phyloP scores from a whole-genome alignment of 1,284 basidiomycete species.

The Boletellus dicymbophilus region DNA sequence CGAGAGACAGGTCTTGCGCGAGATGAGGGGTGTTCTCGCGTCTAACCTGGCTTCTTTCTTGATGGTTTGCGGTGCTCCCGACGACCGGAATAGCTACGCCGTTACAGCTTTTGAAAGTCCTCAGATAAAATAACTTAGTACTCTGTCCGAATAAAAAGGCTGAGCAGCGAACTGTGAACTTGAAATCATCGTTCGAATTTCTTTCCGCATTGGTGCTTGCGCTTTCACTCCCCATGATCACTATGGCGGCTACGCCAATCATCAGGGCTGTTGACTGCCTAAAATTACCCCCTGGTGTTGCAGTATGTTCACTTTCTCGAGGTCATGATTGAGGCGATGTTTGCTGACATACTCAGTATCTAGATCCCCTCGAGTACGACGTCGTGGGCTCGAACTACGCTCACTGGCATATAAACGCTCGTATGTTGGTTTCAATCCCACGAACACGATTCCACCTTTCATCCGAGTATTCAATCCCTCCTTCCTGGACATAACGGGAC shows the following conservation, averaged over 20 bases:
- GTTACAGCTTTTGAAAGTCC: no score
- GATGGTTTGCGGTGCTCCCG: conserved; percentile 2
- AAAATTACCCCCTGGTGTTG: conserved; percentile 16
- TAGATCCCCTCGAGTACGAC: conserved; percentile 43
- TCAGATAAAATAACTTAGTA: no score
- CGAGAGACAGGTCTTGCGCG: conserved; percentile 11
- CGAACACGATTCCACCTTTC: conserved; percentile 50
- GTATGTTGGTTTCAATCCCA: conserved; percentile 46
- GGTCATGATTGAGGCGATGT: not conserved
- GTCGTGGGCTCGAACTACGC: conserved; percentile 41
- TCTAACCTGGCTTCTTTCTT: not conserved
- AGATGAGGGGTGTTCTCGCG: conserved; percentile 12
- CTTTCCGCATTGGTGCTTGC: no score
- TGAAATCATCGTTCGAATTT: no score
- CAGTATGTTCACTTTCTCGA: conserved; percentile 14
- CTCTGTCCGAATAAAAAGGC: no score
- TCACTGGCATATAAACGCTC: conserved; percentile 37
- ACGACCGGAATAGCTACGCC: conserved; percentile 2
- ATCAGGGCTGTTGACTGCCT: not conserved
- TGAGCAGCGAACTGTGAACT: no score
- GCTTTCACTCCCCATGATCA: no score
- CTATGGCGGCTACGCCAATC: not conserved
- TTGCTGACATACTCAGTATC: conserved; percentile 47
- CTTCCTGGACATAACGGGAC: conserved; percentile 64
- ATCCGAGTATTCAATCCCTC: conserved; percentile 69